Conservation (phyloP, 148 eudicot species). For the Rheum nobile region DNA sequence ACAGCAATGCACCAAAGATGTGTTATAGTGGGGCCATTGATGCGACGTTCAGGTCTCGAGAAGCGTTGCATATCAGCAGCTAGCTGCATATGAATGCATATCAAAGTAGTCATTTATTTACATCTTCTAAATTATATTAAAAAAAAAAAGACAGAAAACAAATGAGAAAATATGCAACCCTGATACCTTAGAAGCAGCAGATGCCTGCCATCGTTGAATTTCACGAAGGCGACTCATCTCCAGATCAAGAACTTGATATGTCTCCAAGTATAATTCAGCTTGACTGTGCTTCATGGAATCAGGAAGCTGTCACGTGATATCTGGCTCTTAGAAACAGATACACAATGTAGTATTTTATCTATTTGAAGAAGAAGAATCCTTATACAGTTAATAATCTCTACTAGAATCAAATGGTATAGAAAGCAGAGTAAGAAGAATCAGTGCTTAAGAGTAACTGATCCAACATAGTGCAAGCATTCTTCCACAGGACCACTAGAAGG, state of each 20-base stretch:
- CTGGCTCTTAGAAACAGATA: slow-evolving; percentile 10
- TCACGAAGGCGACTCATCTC: slow-evolving; percentile 99
- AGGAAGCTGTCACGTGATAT: slow-evolving; percentile 69
- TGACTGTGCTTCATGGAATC: slow-evolving; percentile 99
- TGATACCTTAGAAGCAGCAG: slow-evolving; percentile 82
- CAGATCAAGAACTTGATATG: slow-evolving; percentile 95
- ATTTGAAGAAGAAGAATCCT: neutral
- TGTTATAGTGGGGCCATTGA: slow-evolving; percentile 94
- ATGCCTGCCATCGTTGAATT: slow-evolving; percentile 94
- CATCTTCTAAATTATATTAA: slow-evolving; percentile 1
- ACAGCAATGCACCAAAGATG: slow-evolving; percentile 65
- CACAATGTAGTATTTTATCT: neutral
- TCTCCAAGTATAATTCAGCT: slow-evolving; percentile 91
- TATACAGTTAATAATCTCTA: neutral
- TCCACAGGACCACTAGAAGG: neutral
- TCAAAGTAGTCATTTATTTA: neutral
- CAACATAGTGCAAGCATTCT: neutral
- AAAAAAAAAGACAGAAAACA: slow-evolving; percentile 1
- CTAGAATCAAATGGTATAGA: neutral
- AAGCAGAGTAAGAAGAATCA: neutral
- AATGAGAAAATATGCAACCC: slow-evolving; percentile 13
- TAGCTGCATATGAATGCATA: slow-evolving; percentile 40
- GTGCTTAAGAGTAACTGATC: neutral
- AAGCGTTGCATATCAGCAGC: slow-evolving; percentile 99
- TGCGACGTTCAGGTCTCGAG: slow-evolving; percentile 95